Base-by-base conservation (phyloP, 345 rosid species). In the Tarenaya hassleriana region DNA sequence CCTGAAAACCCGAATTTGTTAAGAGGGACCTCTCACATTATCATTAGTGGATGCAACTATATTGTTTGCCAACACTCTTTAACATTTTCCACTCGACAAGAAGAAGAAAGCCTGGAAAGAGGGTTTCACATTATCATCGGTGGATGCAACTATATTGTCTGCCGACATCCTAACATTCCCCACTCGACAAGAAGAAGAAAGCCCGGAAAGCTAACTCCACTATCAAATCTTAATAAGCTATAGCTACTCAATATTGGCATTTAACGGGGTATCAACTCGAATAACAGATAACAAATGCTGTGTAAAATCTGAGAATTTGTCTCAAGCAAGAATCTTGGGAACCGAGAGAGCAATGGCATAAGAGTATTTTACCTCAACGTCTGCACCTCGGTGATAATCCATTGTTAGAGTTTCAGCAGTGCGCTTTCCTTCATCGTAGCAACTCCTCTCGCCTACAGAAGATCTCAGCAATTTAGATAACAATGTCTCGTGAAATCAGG, bases 301-400 rank as follows among this genome's bases (percentile, higher is more conserved):
- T n/a, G 16, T 21, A 13, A 4, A 32, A 39, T n/a, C 54, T 4
- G 8, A n/a, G 3, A n/a, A n/a, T n/a, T 16, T 7, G 18, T 16
- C 9, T 34, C 8, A 38, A 43, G 38, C 3, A 1, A 21, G 2
- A 14, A 16, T 4, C n/a, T 16, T 7, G 34, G 38, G 34, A 61
- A 34, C 33, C 16, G 41, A 34, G 16, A 42, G 19, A 16, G 60
- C 15, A 49, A 39, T 17, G 54, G 38, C 11, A 42, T 49, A n/a
- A n/a, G 15, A 47, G 48, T 40, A 33, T 37, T 31, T 69, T 79
- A 88, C 98, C 97, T 92, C 97, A 7, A 92, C 98, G 19, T 53
- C 85, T 4, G 88, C 97, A 42, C 98, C 98, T 63, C 96, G 74
- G 64, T 92, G 95, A 71, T 92, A 92, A 74, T 92, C 98, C 98